These are phyloP conservation scores for Puccinia novopanici DNA, from an alignment of 1,284 basidiomycete species.

Conservation along the genomic window DNA sequence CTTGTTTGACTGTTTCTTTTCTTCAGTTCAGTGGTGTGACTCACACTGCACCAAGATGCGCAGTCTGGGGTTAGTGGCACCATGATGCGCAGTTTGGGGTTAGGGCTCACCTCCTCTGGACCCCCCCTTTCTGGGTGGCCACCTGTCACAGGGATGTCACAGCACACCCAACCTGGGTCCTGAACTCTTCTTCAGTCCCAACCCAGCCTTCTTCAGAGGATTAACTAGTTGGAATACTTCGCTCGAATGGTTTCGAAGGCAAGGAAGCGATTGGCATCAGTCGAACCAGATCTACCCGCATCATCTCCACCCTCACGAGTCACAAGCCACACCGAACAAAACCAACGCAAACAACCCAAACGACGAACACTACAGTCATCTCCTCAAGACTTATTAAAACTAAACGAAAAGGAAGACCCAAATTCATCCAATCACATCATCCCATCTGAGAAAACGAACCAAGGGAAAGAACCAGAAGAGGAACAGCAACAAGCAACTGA, in stretches of 20 bases:
- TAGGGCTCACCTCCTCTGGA: background rate
- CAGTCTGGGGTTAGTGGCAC: background rate
- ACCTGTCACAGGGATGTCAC: background rate
- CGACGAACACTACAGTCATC: background rate
- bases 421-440: background rate
- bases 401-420: background rate
- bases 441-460: background rate
- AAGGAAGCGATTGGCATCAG: conserved; percentile 11
- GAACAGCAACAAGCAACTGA: background rate
- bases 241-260: conserved; percentile 2
- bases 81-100: background rate
- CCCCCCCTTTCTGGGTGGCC: background rate
- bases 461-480: background rate
- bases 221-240: background rate
- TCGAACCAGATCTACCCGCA: background rate
- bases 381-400: background rate
- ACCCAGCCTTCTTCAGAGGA: no score
- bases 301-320: background rate
- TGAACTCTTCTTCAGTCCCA: no score
- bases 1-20: no score
- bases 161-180: no score
- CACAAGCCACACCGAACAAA: background rate
- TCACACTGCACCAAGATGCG: no score
- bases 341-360: conserved; percentile 11
- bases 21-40: no score